Evolutionary conservation across 176 grass and related monocot genomes (phyloP), one percentile per base, ranked within the genome.

Genomic region (Stipa capillata): DNA sequence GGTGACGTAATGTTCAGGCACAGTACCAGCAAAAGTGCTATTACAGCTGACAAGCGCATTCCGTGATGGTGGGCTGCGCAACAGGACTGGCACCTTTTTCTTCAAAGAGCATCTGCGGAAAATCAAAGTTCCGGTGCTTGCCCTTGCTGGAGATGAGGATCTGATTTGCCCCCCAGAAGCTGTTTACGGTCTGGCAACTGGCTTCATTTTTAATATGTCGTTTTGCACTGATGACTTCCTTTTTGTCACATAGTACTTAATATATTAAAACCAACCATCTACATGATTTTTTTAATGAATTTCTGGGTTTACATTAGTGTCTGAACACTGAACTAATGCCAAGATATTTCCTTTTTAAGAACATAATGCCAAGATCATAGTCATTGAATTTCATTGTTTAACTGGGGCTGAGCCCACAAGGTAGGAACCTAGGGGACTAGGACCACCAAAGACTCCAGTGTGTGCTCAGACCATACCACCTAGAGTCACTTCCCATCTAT

Each of bases 91-190:
- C 10, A 89, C 85, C 21, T 94, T 97, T 79, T 88, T 74, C 72
- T 94, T 91, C 64, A 97, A 94, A 66, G 72, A 92, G 50, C 87
- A 97, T 77, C 77, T 97, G 45, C 48, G 39, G 31, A 90, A 92
- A 85, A 90, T 84, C 76, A 85, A 80, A 48, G 80, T 94, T 16
- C 94, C 89, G 0, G 83, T 94, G 40, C 94, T 97, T 91, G 85
- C 94, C 50, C 85, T 97, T 67, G 94, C 94, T 59, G 94, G 89
- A 84, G 91, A 97, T 33, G 79, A 84, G 73, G 94, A 97, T 89
- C 39, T 90, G 62, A 94, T 97, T 85, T 94, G 91, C 35, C 94
- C 91, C 69, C 94, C 91, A 59, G 89, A 92, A 87, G 94, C 94
- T 84, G 94, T 94, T 62, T 83, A 90, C 16, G 94, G 94, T 97